Conservation (phyloP, 2,329 filamentous ascomycete genomes). For the Aspergillus niger region DNA sequence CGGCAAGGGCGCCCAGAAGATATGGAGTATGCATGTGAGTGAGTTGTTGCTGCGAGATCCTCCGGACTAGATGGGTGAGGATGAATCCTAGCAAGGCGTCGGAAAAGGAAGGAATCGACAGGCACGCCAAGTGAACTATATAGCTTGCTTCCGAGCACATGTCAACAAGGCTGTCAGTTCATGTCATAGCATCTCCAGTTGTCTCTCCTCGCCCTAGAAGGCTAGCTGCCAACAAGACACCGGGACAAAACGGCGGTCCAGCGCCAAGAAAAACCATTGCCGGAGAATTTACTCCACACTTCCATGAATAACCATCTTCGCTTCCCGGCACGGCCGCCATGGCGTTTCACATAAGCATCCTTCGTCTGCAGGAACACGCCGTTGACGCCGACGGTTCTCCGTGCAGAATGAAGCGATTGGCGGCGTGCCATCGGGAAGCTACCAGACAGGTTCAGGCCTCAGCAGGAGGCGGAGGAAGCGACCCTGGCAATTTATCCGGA, state of each 20-base stretch:
- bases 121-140: not conserved
- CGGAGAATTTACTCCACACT: not conserved
- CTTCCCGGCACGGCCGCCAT: too few species aligned
- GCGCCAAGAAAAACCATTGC: not conserved
- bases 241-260: not conserved
- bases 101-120: not conserved
- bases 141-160: not conserved
- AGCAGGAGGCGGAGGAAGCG: not conserved
- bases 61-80: not conserved
- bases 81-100: not conserved
- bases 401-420: not conserved
- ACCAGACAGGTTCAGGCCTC: not conserved
- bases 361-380: not conserved
- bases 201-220: too few species aligned
- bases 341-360: not conserved
- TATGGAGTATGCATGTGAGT: slow-evolving; percentile 13
- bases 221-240: too few species aligned
- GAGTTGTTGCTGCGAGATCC: not conserved
- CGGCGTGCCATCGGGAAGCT: not conserved
- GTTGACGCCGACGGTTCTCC: not conserved
- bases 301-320: slow-evolving; percentile 2
- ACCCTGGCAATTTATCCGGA: not conserved
- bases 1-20: slow-evolving; percentile 17
- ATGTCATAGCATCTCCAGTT: not conserved
- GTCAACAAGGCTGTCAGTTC: not conserved